Evolutionary conservation across 2,329 filamentous ascomycete species (phyloP).

Genomic region (Sphaerulina populicola): DNA sequence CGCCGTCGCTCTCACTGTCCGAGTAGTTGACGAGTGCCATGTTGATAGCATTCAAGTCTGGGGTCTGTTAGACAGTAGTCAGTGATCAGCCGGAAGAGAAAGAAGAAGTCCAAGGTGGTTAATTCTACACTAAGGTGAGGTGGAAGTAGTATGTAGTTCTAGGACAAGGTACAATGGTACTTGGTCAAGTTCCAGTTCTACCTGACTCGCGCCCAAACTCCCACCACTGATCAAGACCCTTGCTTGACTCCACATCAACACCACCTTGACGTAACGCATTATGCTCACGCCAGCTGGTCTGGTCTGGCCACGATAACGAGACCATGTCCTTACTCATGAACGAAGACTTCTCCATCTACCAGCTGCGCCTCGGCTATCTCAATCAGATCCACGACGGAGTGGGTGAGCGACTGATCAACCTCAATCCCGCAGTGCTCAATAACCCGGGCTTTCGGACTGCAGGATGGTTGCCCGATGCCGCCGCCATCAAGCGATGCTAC

Average conservation of each 20-base stretch:
- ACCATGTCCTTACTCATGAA: constrained; percentile 35
- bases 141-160: no score
- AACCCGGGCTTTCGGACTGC: constrained; percentile 74
- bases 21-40: constrained; percentile 77
- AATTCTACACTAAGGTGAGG: no score
- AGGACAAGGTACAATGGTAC: no score
- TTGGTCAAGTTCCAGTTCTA: background rate
- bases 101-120: no score
- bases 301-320: constrained; percentile 5
- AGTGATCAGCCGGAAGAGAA: background rate
- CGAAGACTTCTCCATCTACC: constrained; percentile 63
- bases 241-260: background rate
- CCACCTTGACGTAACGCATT: background rate
- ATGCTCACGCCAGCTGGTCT: constrained; percentile 20
- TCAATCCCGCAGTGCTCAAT: constrained; percentile 71
- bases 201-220: constrained; percentile 11
- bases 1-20: constrained; percentile 60
- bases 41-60: background rate
- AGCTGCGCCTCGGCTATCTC: constrained; percentile 71
- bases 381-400: constrained; percentile 74
- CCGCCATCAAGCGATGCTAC: constrained; percentile 72
- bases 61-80: background rate
- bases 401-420: constrained; percentile 71
- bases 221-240: background rate
- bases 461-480: constrained; percentile 66